Base-by-base conservation (phyloP, 306 rosid species). In the Neltuma alba region DNA sequence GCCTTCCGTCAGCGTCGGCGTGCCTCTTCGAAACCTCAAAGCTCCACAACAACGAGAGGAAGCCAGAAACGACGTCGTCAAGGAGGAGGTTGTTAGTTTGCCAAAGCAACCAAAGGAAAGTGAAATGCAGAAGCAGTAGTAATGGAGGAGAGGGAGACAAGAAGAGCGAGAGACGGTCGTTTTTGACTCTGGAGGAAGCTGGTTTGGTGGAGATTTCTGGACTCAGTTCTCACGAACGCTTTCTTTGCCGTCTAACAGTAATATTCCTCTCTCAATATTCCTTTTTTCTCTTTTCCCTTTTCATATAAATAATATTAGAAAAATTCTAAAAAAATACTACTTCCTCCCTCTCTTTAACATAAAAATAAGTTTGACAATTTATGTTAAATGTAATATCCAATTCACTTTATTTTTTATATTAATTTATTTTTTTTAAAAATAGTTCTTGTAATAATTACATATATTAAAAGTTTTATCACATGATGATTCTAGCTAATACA, bases 201-300 rank as follows among this genome's bases (percentile, higher is more conserved):
- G 94, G 99, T 65, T 88, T 92, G n/a, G 97, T 95, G 2, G 96
- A 95, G 83, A 83, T 92, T 0, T 95, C 99, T 14, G 99, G 94
- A 9, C 86, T 95, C 78, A 76, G 87, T 85, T 72, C 96, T 25
- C 98, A 91, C 72, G 98, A 92, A 72, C 91, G 96, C 34, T 95
- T 92, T 77, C 95, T 92, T 1, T 92, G 97, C 85, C 98, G 97
- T 58, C 80, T 94, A 82, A 92, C 98, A 62, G 98, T 94, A 86
- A n/a, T 36, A 27, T 18, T 44, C 7, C 6, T 50, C 55, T 66
- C 34, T 63, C 16, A 20, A n/a, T 55, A 55, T n/a, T 52, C 11
- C 5, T 8, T 9, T 3, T 58, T 13, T 14, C 13, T 0, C 15
- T 11, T 30, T 28, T 30, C 12, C 36, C 4, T 33, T 33, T 33